Evolutionary conservation across 2,329 filamentous ascomycete genomes (phyloP), one percentile per base, ranked within the genome.

Genomic region (Malbranchea zuffiana): DNA sequence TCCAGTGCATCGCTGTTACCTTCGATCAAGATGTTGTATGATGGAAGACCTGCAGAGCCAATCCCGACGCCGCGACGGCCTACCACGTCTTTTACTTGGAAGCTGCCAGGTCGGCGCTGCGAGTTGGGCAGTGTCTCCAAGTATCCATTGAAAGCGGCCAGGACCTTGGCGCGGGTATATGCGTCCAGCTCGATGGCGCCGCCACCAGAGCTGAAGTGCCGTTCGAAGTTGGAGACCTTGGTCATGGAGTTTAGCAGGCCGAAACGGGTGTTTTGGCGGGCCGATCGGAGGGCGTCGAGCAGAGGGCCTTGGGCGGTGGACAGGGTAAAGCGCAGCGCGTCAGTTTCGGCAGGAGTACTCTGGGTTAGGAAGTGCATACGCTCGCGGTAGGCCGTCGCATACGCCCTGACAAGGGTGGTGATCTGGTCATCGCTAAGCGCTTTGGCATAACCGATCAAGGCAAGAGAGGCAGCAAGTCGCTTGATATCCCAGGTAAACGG

Each of bases 401-500:
- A 47, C 6, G 39, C 21, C 25, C 27, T 23, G 35, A 47, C 44
- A 3, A 47, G 39, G 7, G 15, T 33, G 6, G 41, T 44, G 32
- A 47, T 46, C 32, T 47, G 45, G 26, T 41, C 38, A 32, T 47
- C 45, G 24, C 45, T 47, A 24, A 47, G 41, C 2, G 45, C 45
- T 24, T 46, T 47, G 3, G 41, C 39, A 17, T 47, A 44, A 16
- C 45, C 45, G 28, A 47, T 39, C 8, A 47, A 30, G n/a, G 41
- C 45, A n/a, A 47, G 32, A 2, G 45, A 47, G 8, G 44, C 44
- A 5, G 28, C 41, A 17, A 47, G 46, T n/a, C 45, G 45, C 23
- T 47, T 44, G 21, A 47, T 21, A n/a, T 47, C 45, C 44, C 44
- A 46, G 17, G 43, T 39, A 15, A 47, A 47, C 11, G 45, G 45